phyloP scores from a whole-genome alignment of 169 alveolate genomes.

The Plasmodium cynomolgi region DNA sequence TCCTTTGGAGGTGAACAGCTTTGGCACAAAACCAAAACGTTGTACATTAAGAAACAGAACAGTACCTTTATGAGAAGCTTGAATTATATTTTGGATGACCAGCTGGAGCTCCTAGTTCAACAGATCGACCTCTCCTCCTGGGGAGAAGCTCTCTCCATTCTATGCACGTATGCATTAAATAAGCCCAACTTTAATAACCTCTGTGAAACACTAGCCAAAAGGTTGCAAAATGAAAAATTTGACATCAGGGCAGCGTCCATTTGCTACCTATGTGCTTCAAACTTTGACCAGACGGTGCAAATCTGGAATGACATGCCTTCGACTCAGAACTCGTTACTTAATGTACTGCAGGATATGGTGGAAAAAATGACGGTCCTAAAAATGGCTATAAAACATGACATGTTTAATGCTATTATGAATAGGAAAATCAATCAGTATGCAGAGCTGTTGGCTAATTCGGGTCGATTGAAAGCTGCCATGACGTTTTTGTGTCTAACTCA shows the following conservation, averaged over 20 bases:
- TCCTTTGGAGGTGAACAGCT: constrained; percentile 84
- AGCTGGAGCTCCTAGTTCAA: constrained; percentile 72
- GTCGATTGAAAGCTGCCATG: constrained; percentile 82
- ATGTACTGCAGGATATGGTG: constrained; percentile 78
- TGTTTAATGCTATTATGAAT: constrained; percentile 76
- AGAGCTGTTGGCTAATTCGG: constrained; percentile 82
- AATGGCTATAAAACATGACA: constrained; percentile 77
- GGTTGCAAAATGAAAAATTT: constrained; percentile 79
- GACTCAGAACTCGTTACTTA: constrained; percentile 73
- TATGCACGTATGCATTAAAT: constrained; percentile 76
- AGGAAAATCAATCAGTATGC: constrained; percentile 81
- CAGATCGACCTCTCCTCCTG: constrained; percentile 78
- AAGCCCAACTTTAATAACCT: constrained; percentile 69
- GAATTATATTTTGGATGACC: constrained; percentile 78
- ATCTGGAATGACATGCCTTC: constrained; percentile 85
- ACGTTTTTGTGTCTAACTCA: constrained; percentile 77
- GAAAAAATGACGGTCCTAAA: constrained; percentile 81
- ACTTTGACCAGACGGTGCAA: constrained; percentile 82
- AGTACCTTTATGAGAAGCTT: constrained; percentile 77
- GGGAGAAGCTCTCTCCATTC: constrained; percentile 80
- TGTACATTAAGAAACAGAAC: constrained; percentile 65
- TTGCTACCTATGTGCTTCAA: constrained; percentile 85
- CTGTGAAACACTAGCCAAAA: constrained; percentile 77
- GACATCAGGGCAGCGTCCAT: constrained; percentile 85
- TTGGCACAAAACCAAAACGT: constrained; percentile 77